phyloP scores from a whole-genome alignment of 2,329 filamentous ascomycete species.

The Alternaria incomplexa region DNA sequence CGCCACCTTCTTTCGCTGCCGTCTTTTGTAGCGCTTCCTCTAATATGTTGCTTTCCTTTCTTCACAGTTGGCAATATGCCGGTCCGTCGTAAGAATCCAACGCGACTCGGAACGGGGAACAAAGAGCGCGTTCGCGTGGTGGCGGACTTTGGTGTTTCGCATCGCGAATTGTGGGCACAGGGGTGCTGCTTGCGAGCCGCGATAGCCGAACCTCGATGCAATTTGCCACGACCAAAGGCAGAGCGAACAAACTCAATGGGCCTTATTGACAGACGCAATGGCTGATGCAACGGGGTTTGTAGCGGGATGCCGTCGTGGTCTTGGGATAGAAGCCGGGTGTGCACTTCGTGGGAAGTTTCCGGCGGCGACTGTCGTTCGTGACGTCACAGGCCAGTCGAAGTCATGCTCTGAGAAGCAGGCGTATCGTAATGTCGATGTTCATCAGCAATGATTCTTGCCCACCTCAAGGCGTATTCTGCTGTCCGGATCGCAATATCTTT shows the following conservation, averaged over 20 bases:
- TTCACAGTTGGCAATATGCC: too few species aligned
- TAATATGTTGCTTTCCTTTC: too few species aligned
- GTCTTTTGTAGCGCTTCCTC: too few species aligned
- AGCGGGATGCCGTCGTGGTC: neutral
- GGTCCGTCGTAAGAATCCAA: fast-evolving
- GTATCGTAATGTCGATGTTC: neutral
- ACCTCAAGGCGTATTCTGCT: neutral
- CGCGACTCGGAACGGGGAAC: neutral
- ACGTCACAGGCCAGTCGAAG: fast-evolving
- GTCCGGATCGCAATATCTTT: conserved; percentile 35
- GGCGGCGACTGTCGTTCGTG: neutral
- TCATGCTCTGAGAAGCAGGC: fast-evolving
- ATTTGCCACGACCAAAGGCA: neutral
- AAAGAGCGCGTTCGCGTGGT: neutral
- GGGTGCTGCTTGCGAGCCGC: neutral
- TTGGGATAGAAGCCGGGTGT: fast-evolving
- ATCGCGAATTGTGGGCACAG: neutral
- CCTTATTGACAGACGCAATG: neutral
- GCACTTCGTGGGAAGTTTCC: fast-evolving
- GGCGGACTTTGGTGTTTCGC: neutral
- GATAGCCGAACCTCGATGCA: neutral
- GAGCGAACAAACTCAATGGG: too few species aligned
- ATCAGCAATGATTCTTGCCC: neutral
- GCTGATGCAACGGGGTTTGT: neutral
- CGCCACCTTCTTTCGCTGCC: too few species aligned